Evolutionary conservation across 768 basidiomycete genomes (phyloP).

Genomic region (Hysterangium stoloniferum): DNA sequence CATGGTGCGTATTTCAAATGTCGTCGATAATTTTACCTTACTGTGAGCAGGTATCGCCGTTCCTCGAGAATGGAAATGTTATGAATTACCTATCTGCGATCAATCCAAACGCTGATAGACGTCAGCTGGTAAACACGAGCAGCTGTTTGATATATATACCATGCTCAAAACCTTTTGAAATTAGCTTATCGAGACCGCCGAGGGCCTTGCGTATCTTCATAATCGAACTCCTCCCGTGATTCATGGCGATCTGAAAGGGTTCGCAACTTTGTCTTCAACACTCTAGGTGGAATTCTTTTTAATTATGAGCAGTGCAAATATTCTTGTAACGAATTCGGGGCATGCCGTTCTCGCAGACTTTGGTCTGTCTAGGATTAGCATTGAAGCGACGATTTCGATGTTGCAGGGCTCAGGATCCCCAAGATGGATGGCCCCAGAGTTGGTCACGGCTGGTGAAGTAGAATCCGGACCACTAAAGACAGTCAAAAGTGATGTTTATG

Average conservation of each 20-base stretch:
- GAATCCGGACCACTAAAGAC: slow-evolving; percentile 38
- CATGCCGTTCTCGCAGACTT: slow-evolving; percentile 53
- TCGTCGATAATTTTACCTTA: not conserved
- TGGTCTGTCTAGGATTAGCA: slow-evolving; percentile 50
- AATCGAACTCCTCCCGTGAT: slow-evolving; percentile 45
- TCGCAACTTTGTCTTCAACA: slow-evolving; percentile 26
- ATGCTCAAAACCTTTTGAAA: not conserved
- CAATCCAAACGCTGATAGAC: slow-evolving; percentile 34
- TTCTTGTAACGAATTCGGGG: slow-evolving; percentile 46
- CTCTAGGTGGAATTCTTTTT: not conserved
- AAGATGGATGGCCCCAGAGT: slow-evolving; percentile 53
- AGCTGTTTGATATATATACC: not conserved
- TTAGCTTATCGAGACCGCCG: slow-evolving; percentile 48
- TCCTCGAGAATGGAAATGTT: slow-evolving; percentile 55
- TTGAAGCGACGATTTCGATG: slow-evolving; percentile 31
- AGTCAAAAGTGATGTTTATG: slow-evolving; percentile 50
- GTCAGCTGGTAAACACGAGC: slow-evolving; percentile 36
- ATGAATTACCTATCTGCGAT: slow-evolving; percentile 38
- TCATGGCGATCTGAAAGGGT: slow-evolving; percentile 55
- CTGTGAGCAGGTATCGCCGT: slow-evolving; percentile 38
- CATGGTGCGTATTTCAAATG: not conserved
- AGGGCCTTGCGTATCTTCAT: slow-evolving; percentile 51
- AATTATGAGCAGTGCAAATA: slow-evolving; percentile 38
- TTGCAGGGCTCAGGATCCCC: slow-evolving; percentile 32
- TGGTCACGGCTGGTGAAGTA: slow-evolving; percentile 43